phyloP scores from a whole-genome alignment of 2,329 filamentous ascomycete species.

The Rhinocladiella mackenziei region DNA sequence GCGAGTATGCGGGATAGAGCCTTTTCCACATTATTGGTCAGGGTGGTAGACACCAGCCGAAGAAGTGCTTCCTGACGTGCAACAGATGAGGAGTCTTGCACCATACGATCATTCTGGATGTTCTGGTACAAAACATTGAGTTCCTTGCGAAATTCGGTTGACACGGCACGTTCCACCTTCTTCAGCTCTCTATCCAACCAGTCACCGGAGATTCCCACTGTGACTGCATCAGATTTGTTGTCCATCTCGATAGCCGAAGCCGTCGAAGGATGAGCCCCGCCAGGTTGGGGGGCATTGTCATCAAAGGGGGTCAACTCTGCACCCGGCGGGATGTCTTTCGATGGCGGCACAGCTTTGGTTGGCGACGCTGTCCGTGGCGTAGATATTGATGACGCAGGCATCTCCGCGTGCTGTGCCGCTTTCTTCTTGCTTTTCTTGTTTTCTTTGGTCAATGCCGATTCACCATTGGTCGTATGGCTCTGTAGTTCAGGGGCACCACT shows the following conservation, averaged over 20 bases:
- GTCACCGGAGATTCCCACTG: constrained; percentile 49
- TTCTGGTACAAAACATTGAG: constrained; percentile 56
- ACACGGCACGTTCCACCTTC: constrained; percentile 45
- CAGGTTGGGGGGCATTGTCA: constrained; percentile 1
- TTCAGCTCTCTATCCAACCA: constrained; percentile 60
- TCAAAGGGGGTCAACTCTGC: constrained; percentile 4
- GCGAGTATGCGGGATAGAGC: constrained; percentile 73
- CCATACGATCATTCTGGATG: constrained; percentile 65
- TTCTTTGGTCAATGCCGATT: constrained; percentile 19
- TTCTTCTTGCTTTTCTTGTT: constrained; percentile 30
- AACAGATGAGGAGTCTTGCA: constrained; percentile 58
- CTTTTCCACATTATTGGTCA: constrained; percentile 69
- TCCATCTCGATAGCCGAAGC: constrained; percentile 4
- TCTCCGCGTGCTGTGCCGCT: constrained; percentile 8
- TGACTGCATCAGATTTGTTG: constrained; percentile 30
- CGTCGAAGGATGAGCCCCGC: neutral
- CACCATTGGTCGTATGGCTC: constrained; percentile 12
- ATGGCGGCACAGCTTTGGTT: constrained; percentile 2
- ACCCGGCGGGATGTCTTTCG: neutral
- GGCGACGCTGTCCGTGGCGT: constrained; percentile 12
- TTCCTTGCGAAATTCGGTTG: constrained; percentile 50
- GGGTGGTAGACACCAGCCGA: constrained; percentile 62
- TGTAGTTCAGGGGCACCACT: constrained; percentile 11
- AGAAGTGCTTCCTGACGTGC: constrained; percentile 68
- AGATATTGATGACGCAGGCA: constrained; percentile 7